Evolutionary conservation across 257 asterid genomes (phyloP).

Genomic region (Solanum sitiens): DNA sequence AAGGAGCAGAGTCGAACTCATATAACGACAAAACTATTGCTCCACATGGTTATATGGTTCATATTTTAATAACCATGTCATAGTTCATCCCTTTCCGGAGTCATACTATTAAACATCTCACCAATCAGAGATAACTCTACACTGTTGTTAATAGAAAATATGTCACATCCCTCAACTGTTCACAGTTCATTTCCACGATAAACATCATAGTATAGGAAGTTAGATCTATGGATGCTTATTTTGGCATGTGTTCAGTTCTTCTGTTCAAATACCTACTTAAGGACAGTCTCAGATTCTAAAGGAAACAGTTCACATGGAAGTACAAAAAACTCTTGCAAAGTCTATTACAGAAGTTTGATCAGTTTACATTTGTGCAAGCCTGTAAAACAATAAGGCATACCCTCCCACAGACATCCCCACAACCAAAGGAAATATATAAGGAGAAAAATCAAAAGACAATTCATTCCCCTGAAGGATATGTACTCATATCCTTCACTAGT

Average conservation of each 20-base stretch:
- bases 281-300: background rate
- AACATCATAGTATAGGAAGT: background rate
- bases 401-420: background rate
- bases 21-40: background rate
- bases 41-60: background rate
- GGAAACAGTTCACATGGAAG: background rate
- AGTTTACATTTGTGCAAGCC: background rate
- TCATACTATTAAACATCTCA: background rate
- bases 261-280: background rate
- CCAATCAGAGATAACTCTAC: background rate
- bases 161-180: background rate
- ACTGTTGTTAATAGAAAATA: background rate
- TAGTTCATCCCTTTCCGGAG: background rate
- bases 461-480: background rate
- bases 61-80: background rate
- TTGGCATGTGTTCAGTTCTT: background rate
- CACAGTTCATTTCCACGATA: background rate
- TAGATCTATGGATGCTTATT: background rate
- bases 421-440: background rate
- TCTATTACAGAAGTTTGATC: background rate
- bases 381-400: background rate
- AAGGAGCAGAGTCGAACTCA: background rate
- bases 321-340: background rate
- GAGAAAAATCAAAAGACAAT: background rate
- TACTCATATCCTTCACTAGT: background rate